phyloP scores from a whole-genome alignment of 176 grass and related monocot species.

The Avena insularis region DNA sequence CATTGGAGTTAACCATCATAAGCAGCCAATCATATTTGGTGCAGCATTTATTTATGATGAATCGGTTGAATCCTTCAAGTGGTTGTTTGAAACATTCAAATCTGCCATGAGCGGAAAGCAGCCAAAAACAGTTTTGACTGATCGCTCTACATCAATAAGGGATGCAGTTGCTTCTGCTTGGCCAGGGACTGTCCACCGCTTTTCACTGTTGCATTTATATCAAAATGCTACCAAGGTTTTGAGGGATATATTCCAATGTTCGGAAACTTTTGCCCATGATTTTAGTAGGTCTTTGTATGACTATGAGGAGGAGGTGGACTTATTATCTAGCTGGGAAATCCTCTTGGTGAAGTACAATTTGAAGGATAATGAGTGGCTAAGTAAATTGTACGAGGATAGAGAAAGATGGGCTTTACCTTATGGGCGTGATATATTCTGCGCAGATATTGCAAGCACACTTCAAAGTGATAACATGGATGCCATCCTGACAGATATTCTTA shows the following conservation, averaged over 20 bases:
- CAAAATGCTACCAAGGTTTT: slow-evolving; percentile 56
- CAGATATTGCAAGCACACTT: slow-evolving; percentile 65
- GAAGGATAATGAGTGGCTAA: slow-evolving; percentile 80
- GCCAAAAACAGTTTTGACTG: slow-evolving; percentile 81
- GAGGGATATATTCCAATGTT: slow-evolving; percentile 59
- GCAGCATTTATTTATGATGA: slow-evolving; percentile 74
- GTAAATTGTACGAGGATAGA: slow-evolving; percentile 70
- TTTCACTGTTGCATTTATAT: slow-evolving; percentile 76
- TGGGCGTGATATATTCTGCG: slow-evolving; percentile 67
- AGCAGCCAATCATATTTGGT: slow-evolving; percentile 74
- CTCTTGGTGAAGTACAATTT: slow-evolving; percentile 77
- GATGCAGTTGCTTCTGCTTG: slow-evolving; percentile 66
- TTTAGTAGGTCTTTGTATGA: slow-evolving; percentile 69
- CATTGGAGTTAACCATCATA: slow-evolving; percentile 88
- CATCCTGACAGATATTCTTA: slow-evolving; percentile 63
- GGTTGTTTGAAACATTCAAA: slow-evolving; percentile 79
- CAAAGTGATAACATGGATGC: slow-evolving; percentile 58
- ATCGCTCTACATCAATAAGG: slow-evolving; percentile 50
- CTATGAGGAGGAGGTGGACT: slow-evolving; percentile 67
- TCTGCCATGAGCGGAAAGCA: slow-evolving; percentile 78
- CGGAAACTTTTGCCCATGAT: slow-evolving; percentile 64
- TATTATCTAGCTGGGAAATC: slow-evolving; percentile 64
- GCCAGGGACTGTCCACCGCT: slow-evolving; percentile 62
- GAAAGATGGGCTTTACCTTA: slow-evolving; percentile 82
- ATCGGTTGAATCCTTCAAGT: slow-evolving; percentile 76